Evolutionary conservation across 345 rosid genomes (phyloP).

Genomic region (Streptanthus diversifolius): DNA sequence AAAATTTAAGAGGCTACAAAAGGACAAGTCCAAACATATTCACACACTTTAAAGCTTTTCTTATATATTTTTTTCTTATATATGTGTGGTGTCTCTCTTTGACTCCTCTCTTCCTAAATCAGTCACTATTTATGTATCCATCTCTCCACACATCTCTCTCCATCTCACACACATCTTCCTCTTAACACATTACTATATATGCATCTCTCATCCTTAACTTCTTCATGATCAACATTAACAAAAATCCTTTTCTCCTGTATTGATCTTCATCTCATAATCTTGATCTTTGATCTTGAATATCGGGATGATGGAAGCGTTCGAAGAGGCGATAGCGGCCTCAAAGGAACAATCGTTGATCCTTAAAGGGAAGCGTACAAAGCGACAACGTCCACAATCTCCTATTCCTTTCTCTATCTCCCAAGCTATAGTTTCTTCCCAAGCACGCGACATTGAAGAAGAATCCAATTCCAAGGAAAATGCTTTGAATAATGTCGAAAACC

Average conservation of each 20-base stretch:
- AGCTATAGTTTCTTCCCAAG: conserved; percentile 26
- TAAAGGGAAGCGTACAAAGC: conserved; percentile 75
- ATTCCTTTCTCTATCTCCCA: conserved; percentile 39
- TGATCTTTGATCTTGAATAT: conserved; percentile 2
- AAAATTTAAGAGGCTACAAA: conserved; percentile 37
- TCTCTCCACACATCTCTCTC: conserved; percentile 40
- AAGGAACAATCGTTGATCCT: conserved; percentile 40
- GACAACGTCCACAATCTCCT: conserved; percentile 65
- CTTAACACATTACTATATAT: conserved; percentile 32
- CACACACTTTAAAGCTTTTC: conserved; percentile 29
- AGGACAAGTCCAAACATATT: conserved; percentile 34
- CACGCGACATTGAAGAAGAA: conserved; percentile 24
- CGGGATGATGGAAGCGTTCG: conserved; percentile 49
- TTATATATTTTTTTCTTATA: conserved; percentile 19
- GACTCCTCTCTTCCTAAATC: conserved; percentile 38
- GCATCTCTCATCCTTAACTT: conserved; percentile 16
- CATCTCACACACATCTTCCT: conserved; percentile 28
- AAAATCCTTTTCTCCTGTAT: conserved; percentile 4
- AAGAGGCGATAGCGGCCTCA: conserved; percentile 38
- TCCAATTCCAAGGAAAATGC: conserved; percentile 35
- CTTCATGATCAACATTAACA: conserved; percentile 19
- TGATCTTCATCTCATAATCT: conserved; percentile 8
- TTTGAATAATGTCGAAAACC: conserved; percentile 6
- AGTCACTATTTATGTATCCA: conserved; percentile 37
- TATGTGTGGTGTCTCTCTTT: conserved; percentile 38